phyloP scores from a whole-genome alignment of 345 rosid species.

The Camelina laxa region DNA sequence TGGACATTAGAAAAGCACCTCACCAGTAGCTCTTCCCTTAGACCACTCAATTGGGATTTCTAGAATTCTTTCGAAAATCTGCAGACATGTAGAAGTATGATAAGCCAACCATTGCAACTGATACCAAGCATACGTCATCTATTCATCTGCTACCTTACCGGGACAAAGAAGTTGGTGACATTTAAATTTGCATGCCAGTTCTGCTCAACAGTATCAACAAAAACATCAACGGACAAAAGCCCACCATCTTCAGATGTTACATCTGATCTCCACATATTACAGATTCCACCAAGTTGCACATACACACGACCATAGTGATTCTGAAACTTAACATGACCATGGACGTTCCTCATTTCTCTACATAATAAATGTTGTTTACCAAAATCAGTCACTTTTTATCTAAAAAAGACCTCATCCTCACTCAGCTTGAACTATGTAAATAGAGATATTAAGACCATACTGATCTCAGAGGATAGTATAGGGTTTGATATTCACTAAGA shows the following conservation, averaged over 20 bases:
- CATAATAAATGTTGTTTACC: constrained; percentile 37
- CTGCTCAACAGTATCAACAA: constrained; percentile 81
- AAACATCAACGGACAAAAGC: constrained; percentile 88
- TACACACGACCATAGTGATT: constrained; percentile 79
- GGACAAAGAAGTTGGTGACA: constrained; percentile 80
- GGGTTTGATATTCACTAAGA: constrained; percentile 18
- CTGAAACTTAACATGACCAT: constrained; percentile 87
- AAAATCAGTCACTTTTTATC: constrained; percentile 27
- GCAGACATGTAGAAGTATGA: constrained; percentile 41
- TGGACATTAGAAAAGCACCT: constrained; percentile 89
- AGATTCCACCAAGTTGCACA: constrained; percentile 87
- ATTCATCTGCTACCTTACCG: constrained; percentile 59
- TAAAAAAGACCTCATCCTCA: constrained; percentile 15
- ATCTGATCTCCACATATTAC: constrained; percentile 88
- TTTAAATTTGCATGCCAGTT: constrained; percentile 94
- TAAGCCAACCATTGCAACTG: constrained; percentile 28
- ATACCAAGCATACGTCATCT: constrained; percentile 14
- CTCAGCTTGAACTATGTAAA: constrained; percentile 21
- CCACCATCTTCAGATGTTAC: constrained; percentile 84
- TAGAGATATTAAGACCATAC: constrained; percentile 9
- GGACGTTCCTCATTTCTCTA: constrained; percentile 87
- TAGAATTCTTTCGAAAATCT: constrained; percentile 93
- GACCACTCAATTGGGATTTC: constrained; percentile 89
- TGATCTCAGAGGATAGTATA: constrained; percentile 3
- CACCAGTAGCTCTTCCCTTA: constrained; percentile 98